Conservation (phyloP, 352 stramenopile species). For the Pythium periplocum region DNA sequence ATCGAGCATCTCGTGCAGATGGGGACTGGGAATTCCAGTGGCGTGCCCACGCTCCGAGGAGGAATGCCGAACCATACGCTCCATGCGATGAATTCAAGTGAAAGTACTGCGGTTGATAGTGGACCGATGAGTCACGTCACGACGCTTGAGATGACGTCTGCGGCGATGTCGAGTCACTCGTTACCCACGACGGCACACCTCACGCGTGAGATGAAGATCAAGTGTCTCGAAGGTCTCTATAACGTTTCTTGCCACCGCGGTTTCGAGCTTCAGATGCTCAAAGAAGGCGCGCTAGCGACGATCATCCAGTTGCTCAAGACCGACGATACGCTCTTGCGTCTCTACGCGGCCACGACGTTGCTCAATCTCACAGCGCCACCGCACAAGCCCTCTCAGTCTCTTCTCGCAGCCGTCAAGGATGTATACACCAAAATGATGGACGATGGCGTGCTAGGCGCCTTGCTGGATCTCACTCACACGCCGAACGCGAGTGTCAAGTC, state of each 20-base stretch:
- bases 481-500: slow-evolving; percentile 57
- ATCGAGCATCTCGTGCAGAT: slow-evolving; percentile 42
- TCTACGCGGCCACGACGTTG: slow-evolving; percentile 68
- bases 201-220: slow-evolving; percentile 69
- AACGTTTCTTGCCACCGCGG: slow-evolving; percentile 70
- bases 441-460: slow-evolving; percentile 42
- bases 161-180: background rate
- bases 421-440: slow-evolving; percentile 73
- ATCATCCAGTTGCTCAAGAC: slow-evolving; percentile 59
- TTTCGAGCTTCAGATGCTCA: slow-evolving; percentile 71
- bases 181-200: slow-evolving; percentile 13
- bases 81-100: background rate
- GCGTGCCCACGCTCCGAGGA: slow-evolving; percentile 2
- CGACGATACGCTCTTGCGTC: slow-evolving; percentile 56
- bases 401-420: slow-evolving; percentile 27
- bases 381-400: background rate
- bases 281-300: slow-evolving; percentile 56
- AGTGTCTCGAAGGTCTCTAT: slow-evolving; percentile 71
- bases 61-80: background rate
- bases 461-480: slow-evolving; percentile 69
- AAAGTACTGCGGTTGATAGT: background rate
- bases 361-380: slow-evolving; percentile 58
- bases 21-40: slow-evolving; percentile 22
- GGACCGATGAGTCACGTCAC: background rate
- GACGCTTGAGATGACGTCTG: background rate